Evolutionary conservation across 2,329 filamentous ascomycete species (phyloP), one percentile per base, ranked within the genome.

Genomic region (Talaromyces sp.): DNA sequence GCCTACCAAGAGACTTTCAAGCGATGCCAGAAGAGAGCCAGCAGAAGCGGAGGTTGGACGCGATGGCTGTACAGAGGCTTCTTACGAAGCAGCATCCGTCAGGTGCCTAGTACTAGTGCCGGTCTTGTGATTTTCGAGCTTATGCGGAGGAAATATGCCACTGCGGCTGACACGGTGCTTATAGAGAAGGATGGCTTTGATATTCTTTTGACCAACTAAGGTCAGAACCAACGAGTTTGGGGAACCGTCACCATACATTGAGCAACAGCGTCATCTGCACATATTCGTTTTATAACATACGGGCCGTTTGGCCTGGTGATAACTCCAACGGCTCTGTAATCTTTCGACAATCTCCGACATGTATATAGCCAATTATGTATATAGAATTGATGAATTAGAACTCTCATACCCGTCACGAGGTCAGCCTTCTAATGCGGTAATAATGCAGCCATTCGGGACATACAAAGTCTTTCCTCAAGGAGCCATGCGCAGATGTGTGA

Each of bases 51-150:
- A 3, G 84, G 86, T 0, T 86, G 86, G 81, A 70, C 80, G 52
- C 75, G 70, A 16, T 89, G 86, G 80, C 75, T 89, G 2, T 89
- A 85, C 71, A 76, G 78, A 52, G 85, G 83, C 33, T 89, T 89
- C 70, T 78, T 85, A 70, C 77, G 79, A 71, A 83, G 76, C 63
- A 87, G 86, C 0, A 76, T 89, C 41, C 79, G 84, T 37, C 86
- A 88, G 71, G 84, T 87, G 13, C 87, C 87, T 2, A 88, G 86
- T 69, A 89, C 87, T 2, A 87, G 84, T 68, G 86, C 87, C 0
- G 87, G 86, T 0, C 74, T 89, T 61, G 85, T 89, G 64, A 87
- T 88, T 3, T 89, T 89, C 69, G 87, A 89, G 73, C 73, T 89
- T 39, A 83, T 89, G 45, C 77, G 87, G 60, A 78, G 87, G 60